These are phyloP conservation scores for Aspergillus avenaceus DNA, from an alignment of 495 filamentous ascomycete species.

Conservation along the genomic window DNA sequence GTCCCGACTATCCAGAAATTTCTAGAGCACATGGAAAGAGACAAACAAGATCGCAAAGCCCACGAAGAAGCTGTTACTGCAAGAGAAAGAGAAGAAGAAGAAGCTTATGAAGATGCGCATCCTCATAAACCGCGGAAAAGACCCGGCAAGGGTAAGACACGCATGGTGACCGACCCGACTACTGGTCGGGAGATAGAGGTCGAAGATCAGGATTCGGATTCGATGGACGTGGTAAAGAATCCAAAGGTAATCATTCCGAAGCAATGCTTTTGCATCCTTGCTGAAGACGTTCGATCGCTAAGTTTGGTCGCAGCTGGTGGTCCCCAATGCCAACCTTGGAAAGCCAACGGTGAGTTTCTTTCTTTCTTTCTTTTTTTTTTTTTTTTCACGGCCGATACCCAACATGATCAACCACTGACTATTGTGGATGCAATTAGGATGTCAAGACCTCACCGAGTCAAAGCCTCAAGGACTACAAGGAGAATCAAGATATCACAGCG, in stretches of 20 bases:
- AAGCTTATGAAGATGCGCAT: conserved; percentile 37
- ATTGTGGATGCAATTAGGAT: conserved; percentile 20
- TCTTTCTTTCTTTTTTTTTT: background rate
- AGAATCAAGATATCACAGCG: conserved; percentile 84
- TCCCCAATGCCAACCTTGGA: conserved; percentile 83
- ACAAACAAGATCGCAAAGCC: conserved; percentile 72
- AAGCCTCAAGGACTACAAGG: conserved; percentile 67
- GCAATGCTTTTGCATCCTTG: no score
- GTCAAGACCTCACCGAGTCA: conserved; percentile 61
- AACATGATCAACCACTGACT: no score
- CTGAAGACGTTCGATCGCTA: background rate
- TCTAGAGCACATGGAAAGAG: conserved; percentile 67
- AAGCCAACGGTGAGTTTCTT: conserved; percentile 55
- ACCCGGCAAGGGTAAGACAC: conserved; percentile 45
- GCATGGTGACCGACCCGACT: conserved; percentile 79
- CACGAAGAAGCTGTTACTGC: conserved; percentile 54
- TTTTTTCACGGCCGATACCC: no score
- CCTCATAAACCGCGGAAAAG: conserved; percentile 39
- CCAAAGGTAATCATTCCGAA: conserved; percentile 48
- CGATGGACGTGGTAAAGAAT: conserved; percentile 66
- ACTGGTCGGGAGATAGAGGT: conserved; percentile 85
- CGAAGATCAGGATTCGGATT: conserved; percentile 68
- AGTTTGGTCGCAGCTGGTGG: conserved; percentile 54
- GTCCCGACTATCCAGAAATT: conserved; percentile 87
- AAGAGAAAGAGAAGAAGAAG: conserved; percentile 34